Evolutionary conservation across 2,329 filamentous ascomycete genomes (phyloP).

Genomic region (Trichoderma koningii): DNA sequence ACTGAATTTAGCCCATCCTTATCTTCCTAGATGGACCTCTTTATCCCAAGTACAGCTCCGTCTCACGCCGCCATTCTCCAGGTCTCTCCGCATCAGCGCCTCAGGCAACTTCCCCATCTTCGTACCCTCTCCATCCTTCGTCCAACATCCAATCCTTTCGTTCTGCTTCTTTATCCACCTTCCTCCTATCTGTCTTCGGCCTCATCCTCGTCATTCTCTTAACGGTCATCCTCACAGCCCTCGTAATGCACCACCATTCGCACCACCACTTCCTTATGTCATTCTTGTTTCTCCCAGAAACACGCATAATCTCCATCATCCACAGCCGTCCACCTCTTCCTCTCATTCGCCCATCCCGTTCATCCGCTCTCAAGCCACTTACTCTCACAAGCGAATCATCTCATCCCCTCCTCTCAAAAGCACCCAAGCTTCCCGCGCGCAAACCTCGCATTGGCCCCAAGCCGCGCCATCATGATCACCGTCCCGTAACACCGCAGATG

Average conservation of each 20-base stretch:
- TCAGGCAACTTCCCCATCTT: neutral
- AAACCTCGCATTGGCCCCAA: constrained; percentile 10
- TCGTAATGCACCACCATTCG: constrained; percentile 2
- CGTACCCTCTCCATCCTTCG: neutral
- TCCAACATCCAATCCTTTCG: neutral
- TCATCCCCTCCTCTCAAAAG: neutral
- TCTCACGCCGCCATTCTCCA: neutral
- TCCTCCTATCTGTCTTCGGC: neutral
- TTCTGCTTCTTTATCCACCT: neutral
- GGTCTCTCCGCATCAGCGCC: neutral
- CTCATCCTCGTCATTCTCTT: neutral
- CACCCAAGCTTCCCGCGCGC: neutral
- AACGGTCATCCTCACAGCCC: neutral
- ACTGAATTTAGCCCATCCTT: no score
- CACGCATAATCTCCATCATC: neutral
- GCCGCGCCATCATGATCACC: constrained; percentile 16
- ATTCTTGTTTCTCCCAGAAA: constrained; percentile 20
- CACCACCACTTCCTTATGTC: constrained; percentile 15
- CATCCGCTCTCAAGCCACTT: neutral
- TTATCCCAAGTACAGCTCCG: neutral
- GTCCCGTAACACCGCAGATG: constrained; percentile 15
- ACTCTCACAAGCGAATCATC: constrained; percentile 4
- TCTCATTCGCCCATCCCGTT: neutral
- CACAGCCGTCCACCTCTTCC: neutral
- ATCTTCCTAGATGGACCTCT: neutral